Conservation (phyloP, 23 red algal species). For the Gracilaria vermiculophylla region DNA sequence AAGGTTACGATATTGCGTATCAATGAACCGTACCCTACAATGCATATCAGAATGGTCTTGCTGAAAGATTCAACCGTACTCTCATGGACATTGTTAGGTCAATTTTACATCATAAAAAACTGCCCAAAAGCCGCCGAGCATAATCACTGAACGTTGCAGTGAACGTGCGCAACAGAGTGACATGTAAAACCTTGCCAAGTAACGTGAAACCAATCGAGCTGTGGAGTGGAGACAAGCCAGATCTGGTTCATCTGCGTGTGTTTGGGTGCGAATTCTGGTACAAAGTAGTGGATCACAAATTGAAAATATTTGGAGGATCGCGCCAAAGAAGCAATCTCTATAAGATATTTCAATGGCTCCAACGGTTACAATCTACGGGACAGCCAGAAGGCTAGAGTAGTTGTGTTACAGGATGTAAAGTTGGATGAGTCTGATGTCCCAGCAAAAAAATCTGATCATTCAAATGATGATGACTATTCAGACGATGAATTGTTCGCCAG, state of each 20-base stretch:
- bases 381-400: too few relatives aligned
- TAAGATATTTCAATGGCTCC: conserved; percentile 4
- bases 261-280: background rate
- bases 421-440: too few relatives aligned
- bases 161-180: conserved; percentile 18
- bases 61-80: too few relatives aligned
- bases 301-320: background rate
- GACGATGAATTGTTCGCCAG: too few relatives aligned
- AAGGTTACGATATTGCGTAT: conserved; percentile 5
- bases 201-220: too few relatives aligned
- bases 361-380: too few relatives aligned
- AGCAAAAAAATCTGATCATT: too few relatives aligned
- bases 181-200: background rate
- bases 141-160: background rate
- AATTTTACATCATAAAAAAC: conserved; percentile 4
- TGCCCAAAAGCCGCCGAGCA: background rate
- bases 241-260: too few relatives aligned
- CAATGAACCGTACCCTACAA: background rate
- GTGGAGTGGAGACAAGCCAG: background rate
- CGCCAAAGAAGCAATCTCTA: background rate
- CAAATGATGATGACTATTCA: too few relatives aligned
- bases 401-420: too few relatives aligned
- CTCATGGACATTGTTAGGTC: too few relatives aligned
- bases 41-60: too few relatives aligned
- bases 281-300: background rate